phyloP scores from a whole-genome alignment of 2,329 filamentous ascomycete genomes.

The Botryotinia narcissicola region DNA sequence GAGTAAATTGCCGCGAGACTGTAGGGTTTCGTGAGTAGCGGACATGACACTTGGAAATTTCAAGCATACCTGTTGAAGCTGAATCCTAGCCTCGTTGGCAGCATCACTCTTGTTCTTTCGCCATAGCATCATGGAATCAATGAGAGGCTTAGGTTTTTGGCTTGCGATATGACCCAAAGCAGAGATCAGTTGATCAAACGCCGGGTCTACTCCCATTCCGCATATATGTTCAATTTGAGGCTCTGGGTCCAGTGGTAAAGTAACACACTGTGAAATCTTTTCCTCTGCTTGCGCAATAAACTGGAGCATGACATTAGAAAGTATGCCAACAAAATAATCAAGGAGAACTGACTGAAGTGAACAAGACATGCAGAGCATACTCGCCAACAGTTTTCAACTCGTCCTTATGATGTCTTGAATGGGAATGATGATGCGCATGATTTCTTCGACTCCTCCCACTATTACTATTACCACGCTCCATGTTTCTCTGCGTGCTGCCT shows the following conservation, averaged over 20 bases:
- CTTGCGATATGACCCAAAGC: slow-evolving; percentile 93
- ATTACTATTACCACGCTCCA: slow-evolving; percentile 61
- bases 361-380: slow-evolving; percentile 93
- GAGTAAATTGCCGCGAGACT: slow-evolving; percentile 30
- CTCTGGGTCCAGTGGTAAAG: slow-evolving; percentile 74
- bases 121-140: slow-evolving; percentile 98
- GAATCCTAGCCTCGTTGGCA: slow-evolving; percentile 64
- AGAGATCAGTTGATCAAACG: slow-evolving; percentile 90
- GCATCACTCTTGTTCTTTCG: slow-evolving; percentile 92
- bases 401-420: slow-evolving; percentile 62
- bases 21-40: slow-evolving; percentile 9
- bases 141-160: slow-evolving; percentile 89
- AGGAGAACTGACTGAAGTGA: slow-evolving; percentile 69
- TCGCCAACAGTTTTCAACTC: slow-evolving; percentile 94
- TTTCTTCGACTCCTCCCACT: slow-evolving; percentile 64
- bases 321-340: slow-evolving; percentile 8
- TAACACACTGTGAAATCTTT: slow-evolving; percentile 86
- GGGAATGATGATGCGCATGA: slow-evolving; percentile 64
- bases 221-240: slow-evolving; percentile 86
- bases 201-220: slow-evolving; percentile 80
- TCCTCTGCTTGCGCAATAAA: slow-evolving; percentile 97
- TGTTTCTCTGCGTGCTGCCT: slow-evolving; percentile 50
- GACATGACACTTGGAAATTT: background rate
- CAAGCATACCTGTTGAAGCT: slow-evolving; percentile 50
- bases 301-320: slow-evolving; percentile 43